Percentiles rank a stretch among this genome's conserved stretches.
Evolutionary conservation across 768 basidiomycete species (phyloP).

Genomic region (Boletellus ananiceps): DNA sequence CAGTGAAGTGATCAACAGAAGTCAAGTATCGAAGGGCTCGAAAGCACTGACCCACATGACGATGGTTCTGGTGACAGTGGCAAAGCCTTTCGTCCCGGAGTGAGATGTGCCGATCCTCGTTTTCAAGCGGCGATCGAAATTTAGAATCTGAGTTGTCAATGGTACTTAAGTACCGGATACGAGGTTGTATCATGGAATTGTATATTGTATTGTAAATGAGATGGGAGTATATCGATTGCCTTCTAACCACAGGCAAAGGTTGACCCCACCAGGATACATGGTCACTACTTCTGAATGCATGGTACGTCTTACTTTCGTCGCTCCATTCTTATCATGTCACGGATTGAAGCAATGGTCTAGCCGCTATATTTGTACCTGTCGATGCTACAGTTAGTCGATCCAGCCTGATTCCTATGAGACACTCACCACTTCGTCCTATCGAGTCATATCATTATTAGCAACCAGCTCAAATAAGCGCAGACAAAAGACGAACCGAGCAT

Average conservation of each 20-base stretch:
- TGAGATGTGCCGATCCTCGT: background rate
- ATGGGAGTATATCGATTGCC: no score
- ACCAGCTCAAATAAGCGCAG: background rate
- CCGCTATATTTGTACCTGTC: slow-evolving; percentile 30
- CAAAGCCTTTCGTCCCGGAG: background rate
- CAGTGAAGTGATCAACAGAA: slow-evolving; percentile 2
- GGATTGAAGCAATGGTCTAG: background rate
- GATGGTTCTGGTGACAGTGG: slow-evolving; percentile 1
- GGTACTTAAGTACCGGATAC: no score
- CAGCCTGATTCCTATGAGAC: background rate
- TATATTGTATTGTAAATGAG: no score
- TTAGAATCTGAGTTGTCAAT: no score
- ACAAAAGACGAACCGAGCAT: slow-evolving; percentile 48
- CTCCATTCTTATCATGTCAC: background rate
- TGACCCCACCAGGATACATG: background rate
- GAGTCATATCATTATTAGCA: slow-evolving; percentile 4
- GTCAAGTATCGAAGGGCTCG: background rate
- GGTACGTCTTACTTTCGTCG: no score
- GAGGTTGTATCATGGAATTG: no score
- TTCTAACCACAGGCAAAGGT: no score
- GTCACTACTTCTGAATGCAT: background rate
- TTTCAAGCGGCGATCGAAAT: slow-evolving; percentile 24
- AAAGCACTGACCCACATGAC: slow-evolving; percentile 32
- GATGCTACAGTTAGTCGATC: background rate
- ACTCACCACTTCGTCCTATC: slow-evolving; percentile 29